Percentiles rank a stretch among this genome's conserved stretches.
Evolutionary conservation across 1,284 basidiomycete genomes (phyloP).

Genomic region (Boletellus sp.): DNA sequence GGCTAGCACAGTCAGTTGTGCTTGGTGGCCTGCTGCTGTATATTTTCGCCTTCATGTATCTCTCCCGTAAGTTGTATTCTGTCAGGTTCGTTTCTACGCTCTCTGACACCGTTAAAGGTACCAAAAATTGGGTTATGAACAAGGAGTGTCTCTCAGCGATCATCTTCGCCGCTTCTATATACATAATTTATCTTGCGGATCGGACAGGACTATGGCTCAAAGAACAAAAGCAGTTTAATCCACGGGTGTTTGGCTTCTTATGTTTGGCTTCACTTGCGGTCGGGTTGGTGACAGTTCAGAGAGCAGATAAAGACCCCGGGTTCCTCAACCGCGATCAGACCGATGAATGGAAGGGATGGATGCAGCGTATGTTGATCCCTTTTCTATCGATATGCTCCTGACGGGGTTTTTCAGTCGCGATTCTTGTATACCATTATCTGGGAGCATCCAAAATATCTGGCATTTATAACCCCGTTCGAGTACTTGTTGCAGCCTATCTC

Average conservation of each 20-base stretch:
- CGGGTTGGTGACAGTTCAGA: slow-evolving; percentile 66
- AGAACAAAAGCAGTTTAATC: slow-evolving; percentile 80
- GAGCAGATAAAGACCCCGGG: slow-evolving; percentile 76
- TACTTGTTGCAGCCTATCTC: slow-evolving; percentile 84
- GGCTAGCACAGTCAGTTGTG: slow-evolving; percentile 58
- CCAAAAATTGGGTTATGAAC: slow-evolving; percentile 19
- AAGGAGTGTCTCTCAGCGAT: slow-evolving; percentile 43
- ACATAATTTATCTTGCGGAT: slow-evolving; percentile 74
- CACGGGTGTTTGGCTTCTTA: slow-evolving; percentile 64
- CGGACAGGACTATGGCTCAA: slow-evolving; percentile 82
- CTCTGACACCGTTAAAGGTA: slow-evolving; percentile 25
- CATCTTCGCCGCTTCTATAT: slow-evolving; percentile 63
- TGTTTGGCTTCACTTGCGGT: slow-evolving; percentile 50
- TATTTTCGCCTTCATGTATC: slow-evolving; percentile 12
- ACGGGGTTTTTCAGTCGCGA: slow-evolving; percentile 55
- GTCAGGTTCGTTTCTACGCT: not conserved
- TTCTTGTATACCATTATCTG: slow-evolving; percentile 86
- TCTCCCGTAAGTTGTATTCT: slow-evolving; percentile 19
- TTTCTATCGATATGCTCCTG: slow-evolving; percentile 3
- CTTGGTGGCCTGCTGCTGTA: slow-evolving; percentile 38
- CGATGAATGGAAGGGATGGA: slow-evolving; percentile 96
- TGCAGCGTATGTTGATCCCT: slow-evolving; percentile 66
- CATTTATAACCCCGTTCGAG: slow-evolving; percentile 86
- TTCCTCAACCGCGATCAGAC: slow-evolving; percentile 89
- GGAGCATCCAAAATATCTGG: slow-evolving; percentile 85